Percentiles rank a stretch among this genome's conserved stretches.
Conservation (phyloP, 805 yeast species). For the Vanderwaltozyma verrucispora region DNA sequence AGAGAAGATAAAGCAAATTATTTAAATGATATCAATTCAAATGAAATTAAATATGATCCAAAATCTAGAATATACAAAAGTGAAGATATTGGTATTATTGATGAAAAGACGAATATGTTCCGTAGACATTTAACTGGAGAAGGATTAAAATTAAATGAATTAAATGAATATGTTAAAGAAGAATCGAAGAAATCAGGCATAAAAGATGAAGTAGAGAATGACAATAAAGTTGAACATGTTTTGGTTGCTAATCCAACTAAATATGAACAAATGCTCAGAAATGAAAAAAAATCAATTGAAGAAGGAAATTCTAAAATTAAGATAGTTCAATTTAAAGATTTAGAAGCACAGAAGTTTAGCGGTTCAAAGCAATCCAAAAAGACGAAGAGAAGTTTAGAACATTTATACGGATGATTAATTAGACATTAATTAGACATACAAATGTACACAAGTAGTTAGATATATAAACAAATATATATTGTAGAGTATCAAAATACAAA, state of each 20-base stretch:
- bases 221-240: slow-evolving; percentile 21
- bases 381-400: slow-evolving; percentile 10
- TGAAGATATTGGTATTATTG: slow-evolving; percentile 26
- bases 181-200: slow-evolving; percentile 25
- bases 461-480: no score
- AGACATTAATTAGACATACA: no score
- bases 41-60: slow-evolving; percentile 42
- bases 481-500: no score
- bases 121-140: slow-evolving; percentile 48
- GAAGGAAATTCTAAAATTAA: neutral
- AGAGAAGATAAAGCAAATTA: slow-evolving; percentile 72
- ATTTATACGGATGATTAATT: slow-evolving; percentile 22
- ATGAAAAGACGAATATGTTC: slow-evolving; percentile 37
- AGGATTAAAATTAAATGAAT: slow-evolving; percentile 40
- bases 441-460: no score
- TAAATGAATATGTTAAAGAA: slow-evolving; percentile 43
- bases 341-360: slow-evolving; percentile 1
- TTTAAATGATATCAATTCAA: slow-evolving; percentile 39
- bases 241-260: slow-evolving; percentile 29
- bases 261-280: slow-evolving; percentile 18
- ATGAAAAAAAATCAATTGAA: neutral
- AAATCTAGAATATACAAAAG: slow-evolving; percentile 35
- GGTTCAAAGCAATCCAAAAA: slow-evolving; percentile 18
- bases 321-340: slow-evolving; percentile 1
- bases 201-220: slow-evolving; percentile 19